Evolutionary conservation across 345 rosid species (phyloP).

Genomic region (Lumnitzera littorea): DNA sequence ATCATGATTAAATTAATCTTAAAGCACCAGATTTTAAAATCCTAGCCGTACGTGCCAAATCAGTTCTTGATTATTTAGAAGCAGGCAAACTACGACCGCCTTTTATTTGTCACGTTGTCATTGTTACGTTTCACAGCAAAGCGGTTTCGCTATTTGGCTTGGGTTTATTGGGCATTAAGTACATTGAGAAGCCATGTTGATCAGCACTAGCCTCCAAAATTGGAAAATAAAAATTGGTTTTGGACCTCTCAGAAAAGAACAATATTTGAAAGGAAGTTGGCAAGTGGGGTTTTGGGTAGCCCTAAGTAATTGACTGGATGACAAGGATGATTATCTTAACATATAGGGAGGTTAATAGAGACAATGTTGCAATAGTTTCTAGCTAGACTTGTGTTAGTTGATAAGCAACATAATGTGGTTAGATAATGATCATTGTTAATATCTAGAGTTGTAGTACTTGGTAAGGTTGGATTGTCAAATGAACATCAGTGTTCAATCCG

Average conservation of each 20-base stretch:
- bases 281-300: background rate
- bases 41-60: conserved; percentile 12
- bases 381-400: too few species aligned
- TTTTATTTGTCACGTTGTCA: conserved; percentile 27
- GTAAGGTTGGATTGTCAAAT: too few species aligned
- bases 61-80: conserved; percentile 17
- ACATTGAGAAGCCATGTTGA: background rate
- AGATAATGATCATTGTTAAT: too few species aligned
- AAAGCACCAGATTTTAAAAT: conserved; percentile 23
- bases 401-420: too few species aligned
- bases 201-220: background rate
- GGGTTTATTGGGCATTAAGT: conserved; percentile 1
- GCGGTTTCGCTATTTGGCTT: conserved; percentile 4
- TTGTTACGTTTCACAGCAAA: conserved; percentile 14
- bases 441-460: too few species aligned
- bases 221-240: background rate
- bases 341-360: too few species aligned
- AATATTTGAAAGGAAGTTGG: background rate
- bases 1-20: conserved; percentile 12
- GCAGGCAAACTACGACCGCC: conserved; percentile 38
- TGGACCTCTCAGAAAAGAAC: background rate
- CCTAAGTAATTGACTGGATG: background rate
- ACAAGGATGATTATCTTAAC: conserved; percentile 2
- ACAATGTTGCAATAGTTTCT: too few species aligned
- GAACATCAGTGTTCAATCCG: too few species aligned